Evolutionary conservation across 1,139 yeast genomes (phyloP).

Genomic region (Zygoascus meyerae): DNA sequence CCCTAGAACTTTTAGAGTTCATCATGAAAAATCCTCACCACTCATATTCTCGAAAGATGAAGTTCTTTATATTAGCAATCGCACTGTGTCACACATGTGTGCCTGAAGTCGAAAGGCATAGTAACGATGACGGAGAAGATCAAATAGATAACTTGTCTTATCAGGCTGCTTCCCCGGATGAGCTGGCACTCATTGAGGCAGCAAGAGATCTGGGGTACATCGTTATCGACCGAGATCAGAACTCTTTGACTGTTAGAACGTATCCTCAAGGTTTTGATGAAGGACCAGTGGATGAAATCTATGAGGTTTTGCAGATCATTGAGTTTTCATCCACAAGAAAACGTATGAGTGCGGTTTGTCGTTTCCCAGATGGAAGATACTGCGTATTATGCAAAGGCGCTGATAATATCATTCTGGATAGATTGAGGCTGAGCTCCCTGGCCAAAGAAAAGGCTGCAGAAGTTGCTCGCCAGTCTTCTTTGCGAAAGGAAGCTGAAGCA

Average conservation of each 20-base stretch:
- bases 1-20: slow-evolving; percentile 60
- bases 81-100: slow-evolving; percentile 89
- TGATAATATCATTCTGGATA: slow-evolving; percentile 82
- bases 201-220: slow-evolving; percentile 92
- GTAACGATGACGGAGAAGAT: slow-evolving; percentile 27
- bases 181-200: slow-evolving; percentile 84
- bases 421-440: slow-evolving; percentile 50
- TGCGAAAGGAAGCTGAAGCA: slow-evolving; percentile 76
- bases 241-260: slow-evolving; percentile 57
- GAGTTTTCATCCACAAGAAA: slow-evolving; percentile 87
- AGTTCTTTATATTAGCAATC: slow-evolving; percentile 69
- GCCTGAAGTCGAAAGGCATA: slow-evolving; percentile 44
- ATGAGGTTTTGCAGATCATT: slow-evolving; percentile 68
- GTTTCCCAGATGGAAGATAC: slow-evolving; percentile 72
- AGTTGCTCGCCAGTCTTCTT: slow-evolving; percentile 51
- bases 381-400: slow-evolving; percentile 92
- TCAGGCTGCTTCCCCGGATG: slow-evolving; percentile 96
- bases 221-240: slow-evolving; percentile 61
- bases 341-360: slow-evolving; percentile 86
- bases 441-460: slow-evolving; percentile 62
- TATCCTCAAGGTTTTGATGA: slow-evolving; percentile 79
- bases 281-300: slow-evolving; percentile 58
- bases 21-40: slow-evolving; percentile 69
- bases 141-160: slow-evolving; percentile 52
- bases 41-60: slow-evolving; percentile 63